Evolutionary conservation across 2,329 filamentous ascomycete species (phyloP), one percentile per base, ranked within the genome.

Genomic region (Akanthomyces uredinophilus): DNA sequence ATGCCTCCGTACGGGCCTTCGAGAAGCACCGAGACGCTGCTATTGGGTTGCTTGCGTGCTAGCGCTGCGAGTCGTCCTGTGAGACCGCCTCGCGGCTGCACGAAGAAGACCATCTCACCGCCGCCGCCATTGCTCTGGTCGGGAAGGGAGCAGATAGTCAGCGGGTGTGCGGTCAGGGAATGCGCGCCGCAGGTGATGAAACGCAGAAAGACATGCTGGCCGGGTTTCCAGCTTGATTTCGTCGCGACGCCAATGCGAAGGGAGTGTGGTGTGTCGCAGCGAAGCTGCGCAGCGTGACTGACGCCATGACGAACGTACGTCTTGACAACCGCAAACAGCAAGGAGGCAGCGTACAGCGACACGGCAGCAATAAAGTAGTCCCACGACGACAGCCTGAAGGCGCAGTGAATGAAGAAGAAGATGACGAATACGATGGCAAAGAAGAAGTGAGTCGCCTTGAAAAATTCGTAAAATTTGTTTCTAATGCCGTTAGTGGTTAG

Each of bases 391-490:
- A 87, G 73, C 0, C 73, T 77, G 69, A 79, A 81, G 68, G 83
- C 79, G 68, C 84, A 86, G 70, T 87, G 84, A 57, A 85, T 75
- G 71, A 87, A 87, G 70, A 87, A 81, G 67, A 85, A 83, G 10
- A 86, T 55, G 20, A 86, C 72, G 66, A 87, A 87, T 1, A 84
- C 66, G 4, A 82, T 65, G 0, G 79, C 83, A 4, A 78, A 77
- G 22, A 83, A 62, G 63, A 81, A 78, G 66, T 87, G 84, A 0
- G 81, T 79, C 4, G 75, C 76, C 66, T 87, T 87, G 79, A 87
- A 87, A 67, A 84, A 82, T 65, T 87, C 84, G 68, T 87, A 87
- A 65, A 74, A 81, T 0, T 79, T 75, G 58, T 81, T 80, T 5
- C 83, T 83, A 51, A 1, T 22, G 14, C 10, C 46, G 46, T 57